Percentiles rank a stretch among this genome's conserved stretches.
These are phyloP conservation scores for Eucalyptus shirleyi DNA, from an alignment of 345 rosid species.

Conservation along the genomic window DNA sequence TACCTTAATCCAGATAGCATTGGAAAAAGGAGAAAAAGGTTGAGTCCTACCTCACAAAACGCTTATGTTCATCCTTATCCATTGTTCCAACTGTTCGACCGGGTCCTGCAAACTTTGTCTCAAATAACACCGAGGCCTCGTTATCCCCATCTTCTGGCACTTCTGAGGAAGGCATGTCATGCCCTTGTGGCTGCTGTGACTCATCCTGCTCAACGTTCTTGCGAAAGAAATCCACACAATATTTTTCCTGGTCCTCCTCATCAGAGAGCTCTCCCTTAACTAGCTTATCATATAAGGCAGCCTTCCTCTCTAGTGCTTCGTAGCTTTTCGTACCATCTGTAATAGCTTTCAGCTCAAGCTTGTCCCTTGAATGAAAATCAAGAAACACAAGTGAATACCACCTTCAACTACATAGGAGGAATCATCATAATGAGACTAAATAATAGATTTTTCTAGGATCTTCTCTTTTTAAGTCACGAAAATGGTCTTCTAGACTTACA, in stretches of 20 bases:
- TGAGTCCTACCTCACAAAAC: constrained; percentile 56
- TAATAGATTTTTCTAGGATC: neutral
- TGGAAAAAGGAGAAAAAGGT: neutral
- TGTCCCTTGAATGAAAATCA: constrained; percentile 47
- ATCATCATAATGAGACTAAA: neutral
- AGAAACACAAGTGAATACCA: neutral
- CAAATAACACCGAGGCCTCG: constrained; percentile 22
- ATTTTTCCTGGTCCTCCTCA: constrained; percentile 83
- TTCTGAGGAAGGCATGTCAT: constrained; percentile 6
- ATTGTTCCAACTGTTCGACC: constrained; percentile 43
- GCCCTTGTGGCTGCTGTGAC: constrained; percentile 3
- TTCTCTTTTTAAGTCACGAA: neutral
- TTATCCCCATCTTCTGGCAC: constrained; percentile 13
- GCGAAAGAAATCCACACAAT: constrained; percentile 78
- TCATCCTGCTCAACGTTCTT: constrained; percentile 49
- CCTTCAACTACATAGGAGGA: neutral
- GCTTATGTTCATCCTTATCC: constrained; percentile 66
- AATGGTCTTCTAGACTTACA: neutral
- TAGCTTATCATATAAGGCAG: constrained; percentile 73
- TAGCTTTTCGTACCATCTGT: constrained; percentile 73
- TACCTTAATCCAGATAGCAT: neutral
- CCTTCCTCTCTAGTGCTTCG: constrained; percentile 89
- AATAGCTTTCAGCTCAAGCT: constrained; percentile 82
- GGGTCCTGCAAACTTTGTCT: constrained; percentile 39
- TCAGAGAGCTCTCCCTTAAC: constrained; percentile 75